Percentiles rank a stretch among this genome's conserved stretches.
These are phyloP conservation scores for sorghum (Sorghum bicolor) DNA, from an alignment of 176 grass and related monocot genomes.

Conservation along the genomic window DNA sequence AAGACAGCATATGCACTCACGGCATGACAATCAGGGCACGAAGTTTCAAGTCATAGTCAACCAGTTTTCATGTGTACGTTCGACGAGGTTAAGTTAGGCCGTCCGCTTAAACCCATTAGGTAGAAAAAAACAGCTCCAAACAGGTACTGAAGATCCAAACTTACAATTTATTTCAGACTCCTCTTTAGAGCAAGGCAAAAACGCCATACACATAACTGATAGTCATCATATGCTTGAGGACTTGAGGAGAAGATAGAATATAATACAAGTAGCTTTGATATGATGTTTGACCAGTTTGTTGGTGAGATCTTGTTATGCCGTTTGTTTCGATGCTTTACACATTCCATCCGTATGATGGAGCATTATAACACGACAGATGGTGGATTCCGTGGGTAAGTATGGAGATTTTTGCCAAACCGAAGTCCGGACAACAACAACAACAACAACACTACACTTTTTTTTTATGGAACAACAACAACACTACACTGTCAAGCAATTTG, in stretches of 20 bases:
- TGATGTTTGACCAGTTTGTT: slow-evolving; percentile 21
- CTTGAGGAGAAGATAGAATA: neutral
- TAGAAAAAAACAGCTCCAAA: neutral
- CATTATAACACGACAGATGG: neutral
- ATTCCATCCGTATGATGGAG: slow-evolving; percentile 1
- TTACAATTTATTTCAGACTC: neutral
- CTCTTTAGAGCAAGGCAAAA: neutral
- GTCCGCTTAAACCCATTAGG: neutral
- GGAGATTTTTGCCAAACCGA: neutral
- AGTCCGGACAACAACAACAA: neutral
- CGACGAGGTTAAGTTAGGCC: neutral
- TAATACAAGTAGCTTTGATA: neutral
- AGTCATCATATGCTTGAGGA: neutral
- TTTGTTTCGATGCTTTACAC: slow-evolving; percentile 24
- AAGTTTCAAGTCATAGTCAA: neutral
- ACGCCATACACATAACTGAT: neutral
- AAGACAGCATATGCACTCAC: neutral
- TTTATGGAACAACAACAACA: slow-evolving; percentile 12
- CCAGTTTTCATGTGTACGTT: neutral
- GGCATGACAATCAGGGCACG: neutral
- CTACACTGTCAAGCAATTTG: neutral
- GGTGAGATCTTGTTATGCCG: slow-evolving; percentile 8
- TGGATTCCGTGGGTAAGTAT: neutral
- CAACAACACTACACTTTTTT: neutral
- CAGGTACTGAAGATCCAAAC: neutral